phyloP scores from a whole-genome alignment of 371 early-diverging fungal species.

The Thermomucor indicae-seudaticae region DNA sequence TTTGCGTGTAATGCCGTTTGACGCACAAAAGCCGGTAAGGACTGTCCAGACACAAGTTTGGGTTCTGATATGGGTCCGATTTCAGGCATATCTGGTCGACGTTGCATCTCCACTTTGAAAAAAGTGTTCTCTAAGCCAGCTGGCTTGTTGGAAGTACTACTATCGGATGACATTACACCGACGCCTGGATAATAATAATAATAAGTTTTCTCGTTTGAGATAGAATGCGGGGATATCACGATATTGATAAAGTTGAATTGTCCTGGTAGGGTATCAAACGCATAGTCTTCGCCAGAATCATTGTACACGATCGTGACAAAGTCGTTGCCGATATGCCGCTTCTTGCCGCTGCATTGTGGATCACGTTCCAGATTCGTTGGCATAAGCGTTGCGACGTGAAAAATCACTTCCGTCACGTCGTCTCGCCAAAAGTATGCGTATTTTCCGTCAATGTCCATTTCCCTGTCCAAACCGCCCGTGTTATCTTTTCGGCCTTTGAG shows the following conservation, averaged over 20 bases:
- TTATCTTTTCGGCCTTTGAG: constrained; percentile 55
- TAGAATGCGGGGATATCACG: constrained; percentile 71
- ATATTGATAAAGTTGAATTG: constrained; percentile 95
- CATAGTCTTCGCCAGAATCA: constrained; percentile 79
- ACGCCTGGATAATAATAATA: too few species aligned
- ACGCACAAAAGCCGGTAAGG: constrained; percentile 78
- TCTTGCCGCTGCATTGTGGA: constrained; percentile 76
- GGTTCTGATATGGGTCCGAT: constrained; percentile 77
- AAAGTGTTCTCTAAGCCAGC: constrained; percentile 40
- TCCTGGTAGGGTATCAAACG: constrained; percentile 86
- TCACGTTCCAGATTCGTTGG: constrained; percentile 75
- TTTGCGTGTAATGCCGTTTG: constrained; percentile 87
- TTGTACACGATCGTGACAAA: constrained; percentile 92
- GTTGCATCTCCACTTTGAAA: constrained; percentile 66
- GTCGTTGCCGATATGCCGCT: constrained; percentile 96
- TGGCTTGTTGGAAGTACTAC: too few species aligned
- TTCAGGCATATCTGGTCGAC: constrained; percentile 79
- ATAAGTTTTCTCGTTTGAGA: constrained; percentile 47
- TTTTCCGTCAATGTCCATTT: constrained; percentile 81
- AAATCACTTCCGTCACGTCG: constrained; percentile 83
- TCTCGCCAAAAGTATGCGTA: constrained; percentile 83
- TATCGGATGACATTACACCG: too few species aligned
- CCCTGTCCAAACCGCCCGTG: constrained; percentile 89
- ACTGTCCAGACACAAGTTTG: constrained; percentile 76
- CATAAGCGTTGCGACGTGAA: constrained; percentile 94